Evolutionary conservation across 2,329 filamentous ascomycete genomes (phyloP).

Genomic region (Achaetomium macrosporum): DNA sequence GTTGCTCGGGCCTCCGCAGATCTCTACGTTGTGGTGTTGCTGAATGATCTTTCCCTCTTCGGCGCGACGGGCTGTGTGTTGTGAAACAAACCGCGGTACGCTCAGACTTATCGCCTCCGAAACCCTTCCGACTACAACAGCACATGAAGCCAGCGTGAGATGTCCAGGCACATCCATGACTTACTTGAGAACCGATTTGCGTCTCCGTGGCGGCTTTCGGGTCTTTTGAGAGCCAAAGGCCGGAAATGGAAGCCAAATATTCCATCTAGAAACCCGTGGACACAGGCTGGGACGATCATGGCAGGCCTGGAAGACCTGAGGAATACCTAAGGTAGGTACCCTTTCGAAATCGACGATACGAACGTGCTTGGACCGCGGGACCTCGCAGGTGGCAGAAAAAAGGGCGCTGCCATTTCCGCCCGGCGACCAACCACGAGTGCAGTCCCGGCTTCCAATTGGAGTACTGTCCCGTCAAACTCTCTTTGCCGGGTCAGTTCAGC

Average conservation of each 20-base stretch:
- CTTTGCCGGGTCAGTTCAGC: background rate
- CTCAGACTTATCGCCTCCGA: background rate
- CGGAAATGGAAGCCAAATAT: too few species aligned
- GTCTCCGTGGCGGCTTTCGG: too few species aligned
- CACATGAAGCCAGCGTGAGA: too few species aligned
- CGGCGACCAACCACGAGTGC: background rate
- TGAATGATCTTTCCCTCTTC: constrained; percentile 1
- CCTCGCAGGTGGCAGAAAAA: background rate
- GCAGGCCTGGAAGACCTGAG: too few species aligned
- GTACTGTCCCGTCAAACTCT: background rate
- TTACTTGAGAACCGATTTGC: too few species aligned
- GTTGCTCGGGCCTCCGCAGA: background rate
- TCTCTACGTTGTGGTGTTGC: background rate
- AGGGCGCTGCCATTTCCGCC: background rate
- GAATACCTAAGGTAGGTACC: background rate
- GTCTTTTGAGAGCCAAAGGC: too few species aligned
- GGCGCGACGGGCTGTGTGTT: background rate
- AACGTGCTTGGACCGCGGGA: background rate
- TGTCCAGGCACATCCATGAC: too few species aligned
- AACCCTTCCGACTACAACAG: background rate
- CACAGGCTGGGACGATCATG: too few species aligned
- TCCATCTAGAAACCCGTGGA: too few species aligned
- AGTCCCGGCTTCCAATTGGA: background rate
- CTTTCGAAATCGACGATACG: too few species aligned
- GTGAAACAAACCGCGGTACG: background rate